Base-by-base conservation (phyloP, 31 red algal species). In the Asparagopsis taxiformis region DNA sequence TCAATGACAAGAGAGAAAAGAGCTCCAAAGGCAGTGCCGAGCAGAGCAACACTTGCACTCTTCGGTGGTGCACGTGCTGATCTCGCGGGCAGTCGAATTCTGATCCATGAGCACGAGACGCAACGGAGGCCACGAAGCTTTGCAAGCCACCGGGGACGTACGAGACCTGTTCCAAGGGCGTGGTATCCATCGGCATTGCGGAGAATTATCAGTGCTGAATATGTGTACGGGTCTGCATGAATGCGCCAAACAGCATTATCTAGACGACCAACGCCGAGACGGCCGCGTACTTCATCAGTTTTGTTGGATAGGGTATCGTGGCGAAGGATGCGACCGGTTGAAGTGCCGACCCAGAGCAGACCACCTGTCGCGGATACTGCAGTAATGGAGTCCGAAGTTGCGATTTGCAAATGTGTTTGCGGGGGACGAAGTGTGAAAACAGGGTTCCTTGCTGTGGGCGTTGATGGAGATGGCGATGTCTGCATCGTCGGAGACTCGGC, bases 331-430 rank as follows among this genome's bases (percentile, higher is more conserved):
- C 80, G 80, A n/a, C 80, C 80, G 51, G 28, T 24, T 25, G 55
- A 49, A 36, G 80, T 85, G 32, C 80, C 80, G 50, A 75, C 80
- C 80, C 80, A 85, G 13, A 85, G 69, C n/a, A 82, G 24, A 5
- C 56, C 56, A 31, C 53, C 78, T 1, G 78, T 64, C 19, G 66
- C 78, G 16, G 78, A 65, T 17, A 82, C 78, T 9, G 68, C n/a
- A n/a, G n/a, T n/a, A n/a, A n/a, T n/a, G n/a, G n/a, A n/a, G n/a
- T n/a, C n/a, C n/a, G n/a, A n/a, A n/a, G n/a, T n/a, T n/a, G n/a
- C n/a, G n/a, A n/a, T n/a, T n/a, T n/a, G n/a, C n/a, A n/a, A n/a
- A n/a, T n/a, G n/a, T n/a, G n/a, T n/a, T n/a, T n/a, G n/a, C n/a
- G n/a, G n/a, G n/a, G n/a, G n/a, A n/a, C n/a, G n/a, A n/a, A n/a